Base-by-base conservation (phyloP, 2,329 filamentous ascomycete species). In the Diaporthe sp. region DNA sequence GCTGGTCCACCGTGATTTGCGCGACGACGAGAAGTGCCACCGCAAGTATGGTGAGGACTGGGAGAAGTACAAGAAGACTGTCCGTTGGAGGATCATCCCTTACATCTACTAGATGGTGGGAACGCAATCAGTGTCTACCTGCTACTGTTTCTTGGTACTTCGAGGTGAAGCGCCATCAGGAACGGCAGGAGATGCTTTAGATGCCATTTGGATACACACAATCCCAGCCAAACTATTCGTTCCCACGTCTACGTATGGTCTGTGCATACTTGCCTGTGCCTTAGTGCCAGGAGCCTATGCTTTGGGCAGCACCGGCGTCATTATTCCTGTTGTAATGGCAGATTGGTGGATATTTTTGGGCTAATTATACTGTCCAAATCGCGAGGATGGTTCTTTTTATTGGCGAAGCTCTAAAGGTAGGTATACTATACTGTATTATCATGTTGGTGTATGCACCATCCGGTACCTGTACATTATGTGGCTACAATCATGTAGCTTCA, bases 31-130 rank as follows among this genome's bases (percentile, higher is more conserved):
- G 83, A 98, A 98, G 88, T 98, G 96, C 84, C 88, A 90, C 78
- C 90, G 90, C 82, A 98, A 98, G 88, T 98, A 98, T 81, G 96
- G 96, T 37, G 92, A 92, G 79, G 95, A 98, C 82, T 98, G 96
- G 96, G 91, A 95, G 78, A 90, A 92, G 85, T 98, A 98, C 85
- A 95, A 94, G 84, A 92, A 92, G 84, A 90, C 92, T 82, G 96
- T 98, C 60, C 92, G 89, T 76, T 98, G 90, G 84, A 91, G 93
- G 82, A 97, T 98, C 79, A 85, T 98, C 55, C 96, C 96, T 8
- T 94, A 94, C 49, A 87, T 98, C 25, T 98, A 98, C 85, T 98
- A 83, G 77, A 31, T 34, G 39, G 19, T 53, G 44, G 60, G 12
- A 19, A 19, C 3, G 12, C 17, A 17, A 7, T 19, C 3, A 17